Base-by-base conservation (phyloP, 768 basidiomycete species). In the Macrolepiota albuminosa region DNA sequence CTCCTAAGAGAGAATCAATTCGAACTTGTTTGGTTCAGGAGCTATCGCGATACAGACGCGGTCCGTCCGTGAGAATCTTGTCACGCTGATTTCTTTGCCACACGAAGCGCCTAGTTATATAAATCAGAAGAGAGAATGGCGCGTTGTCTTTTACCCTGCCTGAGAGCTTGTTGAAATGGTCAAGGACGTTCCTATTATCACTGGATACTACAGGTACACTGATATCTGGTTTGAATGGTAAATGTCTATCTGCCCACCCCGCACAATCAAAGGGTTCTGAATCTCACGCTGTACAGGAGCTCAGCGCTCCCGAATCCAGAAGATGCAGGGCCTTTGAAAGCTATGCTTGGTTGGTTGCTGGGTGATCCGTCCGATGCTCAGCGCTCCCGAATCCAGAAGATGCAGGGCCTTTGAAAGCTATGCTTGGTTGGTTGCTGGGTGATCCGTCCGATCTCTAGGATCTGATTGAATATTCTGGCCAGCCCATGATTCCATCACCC, bases 191-290 rank as follows among this genome's bases (percentile, higher is more conserved):
- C 75, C 81, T 5, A 77, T 83, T 5, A 71, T 86, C 52, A 86
- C 81, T 59, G 90, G 90, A 14, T 93, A 87, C 67, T 93, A 92
- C 70, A 77, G 93, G 55, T 93, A 88, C 69, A 91, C 91, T 0
- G 92, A 95, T 71, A 86, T 94, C 55, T 88, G 85, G 81, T 93
- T 85, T 58, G 86, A 91, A 70, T 92, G 88, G 91, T 88, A 66
- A 66, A 64, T 67, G 64, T 56, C 45, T 9, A n/a, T 8, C 8
- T 36, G 4, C 16, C 9, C 29, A 7, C 45, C 49, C 29, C 10
- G 16, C 33, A 18, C 36, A 31, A 37, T 7, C 18, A 59, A 39
- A 18, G 39, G 21, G 37, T 37, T 58, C 42, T 21, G n/a, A 21
- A 9, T 43, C 47, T 57, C n/a, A 58, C n/a, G 58, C n/a, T 21